Evolutionary conservation across 371 early-diverging fungal genomes (phyloP), one percentile per base, ranked within the genome.

Genomic region (Mortierella sp.): DNA sequence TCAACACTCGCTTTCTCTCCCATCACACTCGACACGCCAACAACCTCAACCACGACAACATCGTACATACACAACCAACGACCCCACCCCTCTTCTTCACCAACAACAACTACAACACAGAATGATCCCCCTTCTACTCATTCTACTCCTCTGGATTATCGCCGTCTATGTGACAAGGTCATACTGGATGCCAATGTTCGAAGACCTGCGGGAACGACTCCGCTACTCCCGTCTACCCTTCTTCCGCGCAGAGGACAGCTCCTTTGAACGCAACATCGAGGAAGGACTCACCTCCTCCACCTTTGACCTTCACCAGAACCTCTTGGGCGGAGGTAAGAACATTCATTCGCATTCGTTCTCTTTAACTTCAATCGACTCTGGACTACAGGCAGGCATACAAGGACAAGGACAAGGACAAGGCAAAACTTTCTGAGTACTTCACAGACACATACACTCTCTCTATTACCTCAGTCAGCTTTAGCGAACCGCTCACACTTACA

Each of bases 221-320:
- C 75, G 74, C 69, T 85, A 85, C 73, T 46, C 81, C 24, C 81
- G 76, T 10, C 72, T 83, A 64, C 79, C 86, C 46, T 77, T 83
- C 82, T 74, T 84, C 75, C 81, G 81, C 61, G 71, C 83, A 0
- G 77, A 84, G 50, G 73, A 82, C 44, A 28, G 90, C 8, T 89
- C 93, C 0, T 93, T 93, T 59, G 91, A 92, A 81, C 79, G 86
- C 19, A 93, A 94, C 73, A 91, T 93, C 64, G 94, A 93, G 64
- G 93, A 94, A 73, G 96, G 96, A 0, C 87, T 96, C 34, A 92
- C 92, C 28, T 94, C 95, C 71, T 89, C 89, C 2, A 93, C 91
- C 73, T 96, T 96, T 82, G 94, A 96, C 82, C 78, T 95, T n/a
- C 82, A 89, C 70, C 87, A 88, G 26, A 96, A 96, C 79, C 76